Percentiles rank a stretch among this genome's conserved stretches.
phyloP scores from a whole-genome alignment of 495 filamentous ascomycete species.

The Penicillium lagena region DNA sequence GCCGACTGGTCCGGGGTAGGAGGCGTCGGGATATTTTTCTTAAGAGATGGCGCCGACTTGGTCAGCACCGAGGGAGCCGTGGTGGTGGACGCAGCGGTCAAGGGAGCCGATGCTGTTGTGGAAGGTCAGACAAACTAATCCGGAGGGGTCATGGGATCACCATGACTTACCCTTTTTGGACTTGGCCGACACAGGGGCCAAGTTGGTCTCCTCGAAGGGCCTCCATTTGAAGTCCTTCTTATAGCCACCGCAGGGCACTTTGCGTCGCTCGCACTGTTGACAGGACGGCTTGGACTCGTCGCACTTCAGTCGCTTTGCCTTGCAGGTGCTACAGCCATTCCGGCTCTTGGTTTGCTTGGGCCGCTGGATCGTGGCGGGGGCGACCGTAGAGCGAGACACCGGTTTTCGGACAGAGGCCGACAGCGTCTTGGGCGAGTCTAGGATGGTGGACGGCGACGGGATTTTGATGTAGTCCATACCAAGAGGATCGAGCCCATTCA shows the following conservation, averaged over 20 bases:
- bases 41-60: not conserved
- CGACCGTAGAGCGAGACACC: conserved; percentile 21
- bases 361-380: conserved; percentile 33
- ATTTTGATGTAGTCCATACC: conserved; percentile 59
- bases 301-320: conserved; percentile 75
- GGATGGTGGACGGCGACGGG: conserved; percentile 56
- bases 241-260: conserved; percentile 69
- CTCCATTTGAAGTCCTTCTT: conserved; percentile 84
- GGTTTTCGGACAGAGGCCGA: conserved; percentile 23
- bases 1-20: conserved; percentile 11
- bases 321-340: conserved; percentile 79
- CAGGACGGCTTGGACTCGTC: conserved; percentile 74
- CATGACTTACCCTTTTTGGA: conserved; percentile 42
- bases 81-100: not conserved
- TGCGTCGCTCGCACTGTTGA: conserved; percentile 64
- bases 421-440: conserved; percentile 37
- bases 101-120: not conserved
- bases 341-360: conserved; percentile 79
- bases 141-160: not conserved
- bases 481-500: conserved; percentile 1
- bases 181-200: conserved; percentile 45
- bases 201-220: conserved; percentile 62
- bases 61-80: not conserved
- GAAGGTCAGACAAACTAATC: not conserved
- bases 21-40: conserved; percentile 8